phyloP scores from a whole-genome alignment of 306 rosid species.

The Castanopsis chinensis region DNA sequence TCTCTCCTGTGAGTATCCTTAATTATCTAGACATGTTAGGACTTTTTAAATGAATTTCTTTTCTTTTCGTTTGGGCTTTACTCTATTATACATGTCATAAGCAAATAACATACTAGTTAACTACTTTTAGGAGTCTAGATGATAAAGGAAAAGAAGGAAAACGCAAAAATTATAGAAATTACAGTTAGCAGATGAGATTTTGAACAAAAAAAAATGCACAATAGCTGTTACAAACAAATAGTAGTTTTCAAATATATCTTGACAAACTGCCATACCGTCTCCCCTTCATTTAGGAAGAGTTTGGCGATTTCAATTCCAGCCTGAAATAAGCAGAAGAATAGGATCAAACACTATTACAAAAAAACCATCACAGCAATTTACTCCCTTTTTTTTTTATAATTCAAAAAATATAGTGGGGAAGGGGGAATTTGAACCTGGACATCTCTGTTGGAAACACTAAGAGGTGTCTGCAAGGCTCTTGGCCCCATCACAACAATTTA shows the following conservation, averaged over 20 bases:
- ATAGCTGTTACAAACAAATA: neutral
- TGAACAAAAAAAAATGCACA: neutral
- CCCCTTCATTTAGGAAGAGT: constrained; percentile 79
- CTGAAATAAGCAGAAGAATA: constrained; percentile 46
- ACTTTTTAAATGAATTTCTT: too few species aligned
- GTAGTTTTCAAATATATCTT: neutral
- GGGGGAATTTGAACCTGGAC: too few species aligned
- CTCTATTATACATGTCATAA: neutral
- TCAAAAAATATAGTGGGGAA: too few species aligned
- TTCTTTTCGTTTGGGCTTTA: too few species aligned
- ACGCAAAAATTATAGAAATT: constrained; percentile 3
- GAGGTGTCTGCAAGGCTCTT: too few species aligned
- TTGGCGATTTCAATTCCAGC: constrained; percentile 95
- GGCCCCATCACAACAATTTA: neutral
- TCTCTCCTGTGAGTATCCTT: too few species aligned
- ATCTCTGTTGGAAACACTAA: too few species aligned
- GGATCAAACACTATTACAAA: constrained; percentile 23
- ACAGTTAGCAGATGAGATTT: constrained; percentile 17
- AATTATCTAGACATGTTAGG: too few species aligned
- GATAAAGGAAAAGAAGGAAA: neutral
- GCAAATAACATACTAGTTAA: neutral
- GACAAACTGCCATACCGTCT: constrained; percentile 55
- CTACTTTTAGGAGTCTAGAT: neutral
- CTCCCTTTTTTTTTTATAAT: too few species aligned
- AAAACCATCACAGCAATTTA: neutral